phyloP scores from a whole-genome alignment of 1,139 yeast genomes.

The Debaryomyces psychrophilus region DNA sequence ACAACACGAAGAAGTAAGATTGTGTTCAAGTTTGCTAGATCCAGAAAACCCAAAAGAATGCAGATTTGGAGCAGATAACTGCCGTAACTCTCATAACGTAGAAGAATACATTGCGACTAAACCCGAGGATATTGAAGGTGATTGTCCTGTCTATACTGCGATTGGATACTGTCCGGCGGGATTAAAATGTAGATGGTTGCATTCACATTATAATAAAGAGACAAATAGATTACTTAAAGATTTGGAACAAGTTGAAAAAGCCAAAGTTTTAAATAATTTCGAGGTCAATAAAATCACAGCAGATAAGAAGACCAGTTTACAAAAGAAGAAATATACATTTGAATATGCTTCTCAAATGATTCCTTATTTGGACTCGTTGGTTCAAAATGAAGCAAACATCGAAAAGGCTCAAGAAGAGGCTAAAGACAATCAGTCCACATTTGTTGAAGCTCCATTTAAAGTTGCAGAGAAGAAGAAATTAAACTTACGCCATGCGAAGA shows the following conservation, averaged over 20 bases:
- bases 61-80: slow-evolving; percentile 66
- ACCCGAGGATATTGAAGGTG: slow-evolving; percentile 69
- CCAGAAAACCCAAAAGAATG: slow-evolving; percentile 57
- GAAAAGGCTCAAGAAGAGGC: slow-evolving; percentile 35
- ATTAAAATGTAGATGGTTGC: slow-evolving; percentile 86
- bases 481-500: slow-evolving; percentile 71
- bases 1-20: slow-evolving; percentile 60
- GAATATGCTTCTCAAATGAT: slow-evolving; percentile 57
- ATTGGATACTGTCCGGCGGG: slow-evolving; percentile 94
- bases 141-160: slow-evolving; percentile 81
- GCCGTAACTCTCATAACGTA: slow-evolving; percentile 79
- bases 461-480: slow-evolving; percentile 80
- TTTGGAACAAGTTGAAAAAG: slow-evolving; percentile 39
- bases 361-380: slow-evolving; percentile 55
- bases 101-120: slow-evolving; percentile 64
- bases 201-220: slow-evolving; percentile 65
- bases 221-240: slow-evolving; percentile 50
- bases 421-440: slow-evolving; percentile 44
- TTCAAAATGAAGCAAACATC: slow-evolving; percentile 39
- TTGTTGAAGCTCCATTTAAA: slow-evolving; percentile 75
- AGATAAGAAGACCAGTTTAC: slow-evolving; percentile 57
- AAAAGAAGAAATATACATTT: slow-evolving; percentile 64
- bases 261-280: slow-evolving; percentile 36
- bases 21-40: slow-evolving; percentile 66
- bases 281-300: slow-evolving; percentile 70